Percentiles rank a stretch among this genome's conserved stretches.
Conservation (phyloP, 2,329 filamentous ascomycete species). For the Trichophyton equinum region DNA sequence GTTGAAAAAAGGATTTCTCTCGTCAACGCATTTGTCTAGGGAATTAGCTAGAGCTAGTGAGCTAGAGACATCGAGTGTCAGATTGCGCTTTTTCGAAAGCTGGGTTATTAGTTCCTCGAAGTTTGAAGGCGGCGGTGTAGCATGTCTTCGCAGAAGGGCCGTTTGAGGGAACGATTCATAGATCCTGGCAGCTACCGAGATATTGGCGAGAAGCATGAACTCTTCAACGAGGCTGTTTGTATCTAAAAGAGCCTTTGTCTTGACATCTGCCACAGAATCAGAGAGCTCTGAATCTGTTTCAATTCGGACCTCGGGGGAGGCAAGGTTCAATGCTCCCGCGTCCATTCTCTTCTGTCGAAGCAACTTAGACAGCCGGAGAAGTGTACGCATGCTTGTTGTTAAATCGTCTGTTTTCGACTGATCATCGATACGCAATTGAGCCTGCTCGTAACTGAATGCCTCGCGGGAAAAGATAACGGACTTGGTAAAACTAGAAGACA, state of each 20-base stretch:
- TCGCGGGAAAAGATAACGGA: constrained; percentile 94
- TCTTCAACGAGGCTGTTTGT: constrained; percentile 98
- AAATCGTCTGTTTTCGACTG: constrained; percentile 74
- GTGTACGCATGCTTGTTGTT: constrained; percentile 73
- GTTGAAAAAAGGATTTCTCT: constrained; percentile 88
- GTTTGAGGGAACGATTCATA: constrained; percentile 90
- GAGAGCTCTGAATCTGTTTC: constrained; percentile 92
- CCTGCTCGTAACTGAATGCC: constrained; percentile 95
- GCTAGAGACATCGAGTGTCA: constrained; percentile 71
- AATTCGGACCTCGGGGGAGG: constrained; percentile 94
- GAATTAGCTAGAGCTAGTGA: constrained; percentile 90
- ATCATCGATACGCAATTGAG: constrained; percentile 88
- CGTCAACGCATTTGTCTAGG: constrained; percentile 70
- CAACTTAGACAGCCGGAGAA: constrained; percentile 82
- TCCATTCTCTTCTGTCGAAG: constrained; percentile 93
- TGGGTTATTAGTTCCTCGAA: constrained; percentile 91
- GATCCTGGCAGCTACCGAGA: constrained; percentile 80
- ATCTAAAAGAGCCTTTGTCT: constrained; percentile 85
- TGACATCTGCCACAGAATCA: constrained; percentile 78
- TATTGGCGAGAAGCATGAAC: constrained; percentile 98
- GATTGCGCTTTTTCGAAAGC: constrained; percentile 69
- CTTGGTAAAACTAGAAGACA: constrained; percentile 82
- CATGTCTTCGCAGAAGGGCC: constrained; percentile 84
- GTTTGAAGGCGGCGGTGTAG: constrained; percentile 82
- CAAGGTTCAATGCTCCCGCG: constrained; percentile 85